Base-by-base conservation (phyloP, 106 monocot genomes). In the Iris macrosiphon region DNA sequence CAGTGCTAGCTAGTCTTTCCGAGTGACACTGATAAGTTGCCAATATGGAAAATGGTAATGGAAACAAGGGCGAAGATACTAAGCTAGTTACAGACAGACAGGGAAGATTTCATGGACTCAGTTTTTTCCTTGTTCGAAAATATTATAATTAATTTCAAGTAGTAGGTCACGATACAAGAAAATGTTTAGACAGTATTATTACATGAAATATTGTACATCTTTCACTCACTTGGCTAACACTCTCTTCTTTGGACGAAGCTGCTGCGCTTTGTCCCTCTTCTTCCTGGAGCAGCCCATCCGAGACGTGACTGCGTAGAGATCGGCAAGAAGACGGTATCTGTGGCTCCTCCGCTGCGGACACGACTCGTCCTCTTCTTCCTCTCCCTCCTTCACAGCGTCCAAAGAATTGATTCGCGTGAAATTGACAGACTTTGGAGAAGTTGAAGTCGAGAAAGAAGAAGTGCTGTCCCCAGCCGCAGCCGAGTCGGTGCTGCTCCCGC, bases 401-500 rank as follows among this genome's bases (percentile, higher is more conserved):
- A 0, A 14, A 8, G 52, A 4, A 5, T 4, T 4, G 39, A 4
- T 12, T 24, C 19, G 56, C 56, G n/a, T n/a, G 20, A 8, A 34
- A 47, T 30, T 48, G 34, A 62, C 21, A 35, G 62, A 62, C 23
- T 34, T n/a, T 4, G 47, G 62, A 11, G 62, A 47, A 31, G 31
- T 45, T 0, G 60, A 32, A 1, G 53, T 16, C n/a, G 62, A 62
- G 3, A 49, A n/a, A 13, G 62, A 31, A 15, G 40, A 35, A 1
- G 60, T 30, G 3, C 31, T 20, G 13, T 35, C 57, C 14, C 21
- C 8, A 21, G 49, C 37, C 8, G 42, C 2, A 17, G 59, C 32
- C 7, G 62, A 49, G 7, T 61, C 61, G 44, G 19, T 20, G 61
- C 46, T 46, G 61, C 61, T 61, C 21, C 33, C 61, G 61, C 61